Evolutionary conservation across 129 eudicot genomes (phyloP).

Genomic region (Silybum marianum): DNA sequence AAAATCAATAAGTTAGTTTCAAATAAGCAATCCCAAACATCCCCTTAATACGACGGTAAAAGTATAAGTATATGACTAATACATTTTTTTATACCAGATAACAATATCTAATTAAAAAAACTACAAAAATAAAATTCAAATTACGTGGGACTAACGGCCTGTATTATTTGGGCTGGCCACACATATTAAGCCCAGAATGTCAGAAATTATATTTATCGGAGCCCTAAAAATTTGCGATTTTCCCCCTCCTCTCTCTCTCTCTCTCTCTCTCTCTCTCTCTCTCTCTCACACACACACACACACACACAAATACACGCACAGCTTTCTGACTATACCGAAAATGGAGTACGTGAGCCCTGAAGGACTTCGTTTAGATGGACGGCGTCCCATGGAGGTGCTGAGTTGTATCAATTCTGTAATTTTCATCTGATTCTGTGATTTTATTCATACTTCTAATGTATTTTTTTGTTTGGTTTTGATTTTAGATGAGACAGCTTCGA

Average conservation of each 20-base stretch:
- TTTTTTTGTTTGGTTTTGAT: background rate
- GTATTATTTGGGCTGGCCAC: background rate
- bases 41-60: too few relatives aligned
- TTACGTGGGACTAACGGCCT: background rate
- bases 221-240: background rate
- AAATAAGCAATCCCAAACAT: too few relatives aligned
- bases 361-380: conserved; percentile 91
- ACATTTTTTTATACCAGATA: too few relatives aligned
- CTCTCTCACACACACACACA: background rate
- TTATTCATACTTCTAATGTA: background rate
- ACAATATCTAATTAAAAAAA: too few relatives aligned
- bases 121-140: background rate
- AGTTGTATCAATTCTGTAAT: background rate
- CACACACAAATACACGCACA: background rate
- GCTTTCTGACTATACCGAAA: background rate
- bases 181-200: background rate
- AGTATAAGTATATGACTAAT: too few relatives aligned
- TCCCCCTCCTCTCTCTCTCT: background rate
- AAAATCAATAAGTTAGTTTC: too few relatives aligned
- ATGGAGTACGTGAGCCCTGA: conserved; percentile 98
- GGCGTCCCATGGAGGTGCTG: conserved; percentile 90
- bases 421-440: background rate
- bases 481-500: conserved; percentile 91
- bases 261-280: background rate
- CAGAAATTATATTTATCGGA: background rate